Percentiles rank a stretch among this genome's conserved stretches.
Conservation (phyloP, 495 filamentous ascomycete genomes). For the Neurospora sublineolata region DNA sequence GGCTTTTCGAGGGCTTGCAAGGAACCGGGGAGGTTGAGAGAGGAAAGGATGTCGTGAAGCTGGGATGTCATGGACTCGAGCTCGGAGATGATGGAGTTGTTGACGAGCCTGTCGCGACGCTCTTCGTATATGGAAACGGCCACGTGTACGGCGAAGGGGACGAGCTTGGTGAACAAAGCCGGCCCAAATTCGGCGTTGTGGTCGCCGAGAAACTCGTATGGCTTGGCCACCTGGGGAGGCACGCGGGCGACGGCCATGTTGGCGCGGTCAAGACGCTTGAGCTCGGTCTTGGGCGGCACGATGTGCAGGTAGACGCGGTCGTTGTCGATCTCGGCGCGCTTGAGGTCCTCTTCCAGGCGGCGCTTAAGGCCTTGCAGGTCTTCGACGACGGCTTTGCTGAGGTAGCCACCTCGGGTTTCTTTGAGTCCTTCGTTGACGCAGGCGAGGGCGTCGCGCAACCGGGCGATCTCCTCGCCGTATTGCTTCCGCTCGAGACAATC, state of each 20-base stretch:
- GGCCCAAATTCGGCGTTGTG: slow-evolving; percentile 61
- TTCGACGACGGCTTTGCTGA: slow-evolving; percentile 70
- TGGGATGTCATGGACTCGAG: slow-evolving; percentile 71
- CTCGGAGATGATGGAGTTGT: slow-evolving; percentile 72
- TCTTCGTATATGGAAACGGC: slow-evolving; percentile 94
- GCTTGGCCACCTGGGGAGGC: slow-evolving; percentile 73
- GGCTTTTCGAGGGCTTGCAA: slow-evolving; percentile 93
- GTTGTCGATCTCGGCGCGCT: slow-evolving; percentile 91
- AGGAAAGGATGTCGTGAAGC: slow-evolving; percentile 69
- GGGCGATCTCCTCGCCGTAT: slow-evolving; percentile 91
- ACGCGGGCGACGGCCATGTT: slow-evolving; percentile 75
- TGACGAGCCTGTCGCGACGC: slow-evolving; percentile 75
- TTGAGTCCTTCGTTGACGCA: slow-evolving; percentile 82
- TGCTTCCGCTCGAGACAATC: slow-evolving; percentile 89
- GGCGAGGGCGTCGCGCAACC: slow-evolving; percentile 65
- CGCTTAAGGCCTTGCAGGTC: slow-evolving; percentile 78
- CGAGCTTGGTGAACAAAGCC: slow-evolving; percentile 79
- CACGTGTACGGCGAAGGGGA: slow-evolving; percentile 90
- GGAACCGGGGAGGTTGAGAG: slow-evolving; percentile 82
- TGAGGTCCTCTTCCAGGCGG: slow-evolving; percentile 74
- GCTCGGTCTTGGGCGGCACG: slow-evolving; percentile 79
- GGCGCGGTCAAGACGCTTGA: slow-evolving; percentile 74
- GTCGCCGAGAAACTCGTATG: slow-evolving; percentile 67
- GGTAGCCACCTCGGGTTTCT: slow-evolving; percentile 59
- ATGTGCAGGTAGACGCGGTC: slow-evolving; percentile 82